Evolutionary conservation across 2,329 filamentous ascomycete genomes (phyloP), one percentile per base, ranked within the genome.

Genomic region (Akanthomyces muscarius): DNA sequence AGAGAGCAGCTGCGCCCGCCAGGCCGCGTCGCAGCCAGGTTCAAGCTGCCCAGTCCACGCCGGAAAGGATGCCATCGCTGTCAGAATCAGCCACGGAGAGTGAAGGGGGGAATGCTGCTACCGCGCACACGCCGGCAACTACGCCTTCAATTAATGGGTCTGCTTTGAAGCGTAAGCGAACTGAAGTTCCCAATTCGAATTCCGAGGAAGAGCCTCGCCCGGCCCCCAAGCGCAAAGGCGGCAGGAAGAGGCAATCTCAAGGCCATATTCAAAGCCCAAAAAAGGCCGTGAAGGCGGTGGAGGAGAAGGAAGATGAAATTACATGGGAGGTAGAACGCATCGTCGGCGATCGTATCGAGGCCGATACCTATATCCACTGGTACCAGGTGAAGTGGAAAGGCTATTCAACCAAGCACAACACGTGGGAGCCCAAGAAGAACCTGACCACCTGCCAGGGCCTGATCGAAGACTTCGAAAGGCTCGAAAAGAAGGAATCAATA

Each of bases 301-400:
- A 1, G 13, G 23, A 18, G 42, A n/a, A 62, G 58, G 58, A 25
- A 16, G 14, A 55, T 7, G 66, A 68, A 14, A 68, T 70, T 4
- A 75, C 79, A 63, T 84, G 75, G 69, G 76, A 80, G 59, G 80
- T 85, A 0, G 82, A 85, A 67, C 67, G 69, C 3, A 80, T 85
- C 38, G 57, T 83, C 13, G 75, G 76, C 21, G 74, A 74, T 0
- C 71, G 68, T 5, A 71, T 81, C 44, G 75, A 80, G 47, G 68
- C 68, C 7, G 68, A 71, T 5, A 77, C 75, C 1, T 72, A 73
- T 64, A 69, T 75, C 64, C 72, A 76, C 65, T 70, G 77, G 68
- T 86, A 81, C 68, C 65, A 74, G 4, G 77, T 86, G 60, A 83
- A 85, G 69, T 86, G 83, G 84, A 77, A 79, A 66, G 80, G 79